phyloP scores from a whole-genome alignment of 768 basidiomycete genomes.

The Inosperma sp. region DNA sequence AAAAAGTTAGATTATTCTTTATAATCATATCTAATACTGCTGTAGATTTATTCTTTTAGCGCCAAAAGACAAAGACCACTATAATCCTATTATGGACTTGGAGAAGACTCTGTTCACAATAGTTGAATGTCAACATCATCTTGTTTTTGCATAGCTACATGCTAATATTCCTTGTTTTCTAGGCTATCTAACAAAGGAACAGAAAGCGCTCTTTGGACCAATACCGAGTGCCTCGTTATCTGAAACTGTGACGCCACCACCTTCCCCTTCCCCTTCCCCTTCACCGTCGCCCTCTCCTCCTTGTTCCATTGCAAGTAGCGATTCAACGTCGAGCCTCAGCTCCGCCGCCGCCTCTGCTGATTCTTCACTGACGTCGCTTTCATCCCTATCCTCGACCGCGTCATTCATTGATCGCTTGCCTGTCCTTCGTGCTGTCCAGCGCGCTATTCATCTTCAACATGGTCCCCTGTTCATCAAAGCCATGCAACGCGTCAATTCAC shows the following conservation, averaged over 20 bases:
- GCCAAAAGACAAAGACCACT: constrained; percentile 83
- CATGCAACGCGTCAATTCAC: constrained; percentile 55
- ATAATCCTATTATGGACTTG: constrained; percentile 79
- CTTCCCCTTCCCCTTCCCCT: constrained; percentile 32
- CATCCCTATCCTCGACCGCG: constrained; percentile 28
- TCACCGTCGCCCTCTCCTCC: constrained; percentile 37
- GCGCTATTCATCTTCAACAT: constrained; percentile 63
- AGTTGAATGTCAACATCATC: constrained; percentile 52
- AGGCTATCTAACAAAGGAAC: constrained; percentile 67
- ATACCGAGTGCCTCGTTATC: constrained; percentile 48
- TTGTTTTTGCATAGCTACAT: background rate
- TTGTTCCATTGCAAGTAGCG: constrained; percentile 25
- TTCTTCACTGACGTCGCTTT: constrained; percentile 32
- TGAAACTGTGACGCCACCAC: constrained; percentile 36
- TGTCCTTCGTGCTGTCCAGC: constrained; percentile 57
- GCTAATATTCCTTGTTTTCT: constrained; percentile 7
- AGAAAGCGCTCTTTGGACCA: constrained; percentile 63
- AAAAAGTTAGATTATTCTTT: background rate
- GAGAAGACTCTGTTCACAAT: constrained; percentile 70
- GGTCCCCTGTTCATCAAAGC: constrained; percentile 68
- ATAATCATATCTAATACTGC: background rate
- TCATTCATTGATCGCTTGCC: constrained; percentile 25
- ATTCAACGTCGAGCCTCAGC: constrained; percentile 28
- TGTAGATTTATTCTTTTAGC: constrained; percentile 69
- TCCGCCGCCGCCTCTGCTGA: constrained; percentile 25